These are phyloP conservation scores for Phytophthora macrochlamydospora DNA, from an alignment of 352 stramenopile species.

Conservation along the genomic window DNA sequence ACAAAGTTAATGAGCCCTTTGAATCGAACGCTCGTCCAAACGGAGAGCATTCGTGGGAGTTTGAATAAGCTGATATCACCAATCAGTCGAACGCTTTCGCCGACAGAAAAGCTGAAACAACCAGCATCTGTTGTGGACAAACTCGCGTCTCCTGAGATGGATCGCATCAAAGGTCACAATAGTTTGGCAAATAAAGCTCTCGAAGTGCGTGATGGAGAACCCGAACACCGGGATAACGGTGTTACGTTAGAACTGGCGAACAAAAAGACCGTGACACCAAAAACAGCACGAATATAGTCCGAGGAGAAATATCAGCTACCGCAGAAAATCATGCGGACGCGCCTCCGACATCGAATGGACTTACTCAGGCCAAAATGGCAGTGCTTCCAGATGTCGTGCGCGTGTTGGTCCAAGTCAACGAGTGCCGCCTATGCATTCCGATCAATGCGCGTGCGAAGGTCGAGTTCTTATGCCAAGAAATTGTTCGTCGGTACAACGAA, in stretches of 20 bases:
- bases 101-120: slow-evolving; percentile 10
- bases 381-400: slow-evolving; percentile 49
- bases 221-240: neutral
- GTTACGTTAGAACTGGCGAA: neutral
- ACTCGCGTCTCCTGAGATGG: too few species aligned
- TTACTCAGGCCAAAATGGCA: slow-evolving; percentile 15
- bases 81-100: slow-evolving; percentile 24
- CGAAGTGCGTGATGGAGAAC: slow-evolving; percentile 4
- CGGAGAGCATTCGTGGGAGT: slow-evolving; percentile 28
- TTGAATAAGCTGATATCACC: slow-evolving; percentile 32
- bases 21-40: slow-evolving; percentile 12
- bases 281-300: neutral
- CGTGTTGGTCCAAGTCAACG: slow-evolving; percentile 58
- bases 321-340: neutral
- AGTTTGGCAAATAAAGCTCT: slow-evolving; percentile 7
- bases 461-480: slow-evolving; percentile 49
- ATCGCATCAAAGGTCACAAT: too few species aligned
- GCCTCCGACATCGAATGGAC: neutral
- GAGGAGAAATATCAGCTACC: neutral
- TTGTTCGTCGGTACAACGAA: slow-evolving; percentile 70
- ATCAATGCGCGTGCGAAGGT: slow-evolving; percentile 59
- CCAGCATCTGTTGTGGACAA: slow-evolving; percentile 7
- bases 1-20: slow-evolving; percentile 34
- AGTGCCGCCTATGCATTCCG: slow-evolving; percentile 56
- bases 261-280: neutral